Evolutionary conservation across 257 asterid genomes (phyloP).

Genomic region (Rauvolfia tetraphylla): DNA sequence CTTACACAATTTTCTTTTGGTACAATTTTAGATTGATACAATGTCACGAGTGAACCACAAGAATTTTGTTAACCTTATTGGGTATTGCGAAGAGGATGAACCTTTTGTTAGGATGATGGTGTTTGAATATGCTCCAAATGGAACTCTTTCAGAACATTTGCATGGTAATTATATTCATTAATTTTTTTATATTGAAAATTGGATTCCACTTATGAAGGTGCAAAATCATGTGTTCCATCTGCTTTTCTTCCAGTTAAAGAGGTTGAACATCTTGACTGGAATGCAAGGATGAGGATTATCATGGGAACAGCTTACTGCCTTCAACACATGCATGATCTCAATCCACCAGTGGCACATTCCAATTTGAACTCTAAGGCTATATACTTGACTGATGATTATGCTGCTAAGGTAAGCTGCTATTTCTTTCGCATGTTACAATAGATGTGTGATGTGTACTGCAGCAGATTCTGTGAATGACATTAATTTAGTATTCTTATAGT

Average conservation of each 20-base stretch:
- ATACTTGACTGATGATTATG: conserved; percentile 87
- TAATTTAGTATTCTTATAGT: no score
- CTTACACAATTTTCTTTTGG: conserved; percentile 1
- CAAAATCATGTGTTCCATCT: background rate
- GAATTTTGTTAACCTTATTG: conserved; percentile 81
- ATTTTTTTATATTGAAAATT: background rate
- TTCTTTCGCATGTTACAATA: background rate
- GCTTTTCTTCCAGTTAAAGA: conserved; percentile 52
- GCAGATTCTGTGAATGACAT: background rate
- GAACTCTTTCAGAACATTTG: conserved; percentile 75
- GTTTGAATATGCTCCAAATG: conserved; percentile 94
- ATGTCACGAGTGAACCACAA: conserved; percentile 89
- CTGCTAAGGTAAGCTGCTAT: conserved; percentile 65
- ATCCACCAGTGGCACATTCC: conserved; percentile 65
- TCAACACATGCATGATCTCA: conserved; percentile 74
- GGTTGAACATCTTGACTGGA: conserved; percentile 91
- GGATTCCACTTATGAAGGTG: background rate
- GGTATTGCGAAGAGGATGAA: conserved; percentile 85
- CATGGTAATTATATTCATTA: conserved; percentile 48
- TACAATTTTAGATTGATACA: conserved; percentile 54
- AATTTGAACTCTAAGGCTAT: conserved; percentile 52
- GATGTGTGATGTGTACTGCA: no score
- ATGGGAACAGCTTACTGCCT: conserved; percentile 89
- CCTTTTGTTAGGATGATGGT: conserved; percentile 96
- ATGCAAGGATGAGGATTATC: conserved; percentile 64